phyloP scores from a whole-genome alignment of 352 stramenopile genomes.

The Phytophthora uliginosa region DNA sequence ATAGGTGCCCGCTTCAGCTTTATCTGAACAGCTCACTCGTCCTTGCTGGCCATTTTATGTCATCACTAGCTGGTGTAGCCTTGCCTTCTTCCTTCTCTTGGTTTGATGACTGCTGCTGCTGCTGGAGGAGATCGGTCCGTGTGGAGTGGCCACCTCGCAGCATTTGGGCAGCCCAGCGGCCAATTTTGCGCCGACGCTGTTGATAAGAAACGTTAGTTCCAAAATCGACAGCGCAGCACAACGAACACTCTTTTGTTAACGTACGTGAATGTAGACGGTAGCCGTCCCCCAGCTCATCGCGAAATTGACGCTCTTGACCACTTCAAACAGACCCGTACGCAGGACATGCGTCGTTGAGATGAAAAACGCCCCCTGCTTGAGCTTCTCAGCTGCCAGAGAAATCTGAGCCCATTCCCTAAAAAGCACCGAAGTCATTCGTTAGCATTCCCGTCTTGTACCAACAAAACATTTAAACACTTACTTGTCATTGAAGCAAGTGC shows the following conservation, averaged over 20 bases:
- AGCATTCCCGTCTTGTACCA: not conserved
- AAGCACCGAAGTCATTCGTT: not conserved
- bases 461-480: constrained; percentile 36
- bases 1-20: not conserved
- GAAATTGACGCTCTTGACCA: constrained; percentile 79
- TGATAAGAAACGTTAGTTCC: not conserved
- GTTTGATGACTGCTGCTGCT: constrained; percentile 44
- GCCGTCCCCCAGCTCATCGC: constrained; percentile 87
- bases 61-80: constrained; percentile 8
- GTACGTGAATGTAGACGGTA: constrained; percentile 89
- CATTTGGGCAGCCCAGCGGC: constrained; percentile 88
- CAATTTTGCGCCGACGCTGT: constrained; percentile 84
- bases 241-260: constrained; percentile 25
- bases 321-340: constrained; percentile 83
- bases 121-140: constrained; percentile 75
- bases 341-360: constrained; percentile 87
- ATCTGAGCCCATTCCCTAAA: constrained; percentile 85
- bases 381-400: constrained; percentile 79
- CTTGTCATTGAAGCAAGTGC: constrained; percentile 88
- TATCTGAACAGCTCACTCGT: constrained; percentile 8
- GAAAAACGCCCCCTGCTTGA: constrained; percentile 90
- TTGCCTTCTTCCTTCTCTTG: constrained; percentile 33
- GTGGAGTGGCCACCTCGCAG: constrained; percentile 79
- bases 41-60: constrained; percentile 10
- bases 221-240: constrained; percentile 13